These are phyloP conservation scores for Annona cherimola DNA, from an alignment of 164 flowering plant species.

Conservation along the genomic window DNA sequence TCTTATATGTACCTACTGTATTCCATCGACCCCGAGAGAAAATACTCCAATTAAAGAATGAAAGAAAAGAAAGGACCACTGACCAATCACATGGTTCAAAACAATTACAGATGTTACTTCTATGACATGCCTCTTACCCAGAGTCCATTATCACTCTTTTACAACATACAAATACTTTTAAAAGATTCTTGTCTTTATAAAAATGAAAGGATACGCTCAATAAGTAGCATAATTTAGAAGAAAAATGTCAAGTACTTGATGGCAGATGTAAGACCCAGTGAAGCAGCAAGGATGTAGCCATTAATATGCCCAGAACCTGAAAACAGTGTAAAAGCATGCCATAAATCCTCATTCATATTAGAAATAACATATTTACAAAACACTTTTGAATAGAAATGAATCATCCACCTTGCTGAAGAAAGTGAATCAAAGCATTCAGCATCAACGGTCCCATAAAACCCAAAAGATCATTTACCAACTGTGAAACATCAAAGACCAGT, in stretches of 20 bases:
- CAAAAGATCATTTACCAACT: constrained; percentile 76
- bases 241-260: constrained; percentile 48
- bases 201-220: background rate
- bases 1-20: too few species aligned
- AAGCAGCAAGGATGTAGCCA: constrained; percentile 62
- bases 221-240: background rate
- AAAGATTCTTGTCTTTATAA: too few species aligned
- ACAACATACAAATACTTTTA: background rate
- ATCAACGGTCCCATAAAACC: constrained; percentile 81
- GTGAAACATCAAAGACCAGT: constrained; percentile 11
- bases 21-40: too few species aligned
- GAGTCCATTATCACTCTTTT: background rate
- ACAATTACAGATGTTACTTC: too few species aligned
- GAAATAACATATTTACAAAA: background rate
- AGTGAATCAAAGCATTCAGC: constrained; percentile 65
- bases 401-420: constrained; percentile 61
- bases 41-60: too few species aligned
- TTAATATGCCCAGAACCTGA: constrained; percentile 57
- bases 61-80: too few species aligned
- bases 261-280: constrained; percentile 65
- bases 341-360: background rate
- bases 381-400: background rate
- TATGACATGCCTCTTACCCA: background rate
- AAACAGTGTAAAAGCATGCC: background rate
- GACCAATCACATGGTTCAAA: too few species aligned